Evolutionary conservation across 805 yeast species (phyloP).

Genomic region (Candida verbasci): DNA sequence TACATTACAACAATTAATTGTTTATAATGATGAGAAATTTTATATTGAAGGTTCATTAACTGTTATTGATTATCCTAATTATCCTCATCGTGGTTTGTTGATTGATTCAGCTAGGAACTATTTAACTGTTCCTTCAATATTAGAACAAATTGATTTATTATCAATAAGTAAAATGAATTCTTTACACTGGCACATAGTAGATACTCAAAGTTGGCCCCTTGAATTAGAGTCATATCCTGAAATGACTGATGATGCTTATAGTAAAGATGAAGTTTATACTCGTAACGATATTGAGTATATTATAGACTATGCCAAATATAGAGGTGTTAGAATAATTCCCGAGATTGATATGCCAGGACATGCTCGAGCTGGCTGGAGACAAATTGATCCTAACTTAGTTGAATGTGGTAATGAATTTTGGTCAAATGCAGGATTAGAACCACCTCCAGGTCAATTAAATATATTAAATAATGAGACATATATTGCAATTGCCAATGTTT

Average conservation of each 20-base stretch:
- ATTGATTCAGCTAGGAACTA: slow-evolving; percentile 38
- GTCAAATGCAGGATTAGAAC: slow-evolving; percentile 30
- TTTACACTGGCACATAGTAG: slow-evolving; percentile 39
- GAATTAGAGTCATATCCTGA: slow-evolving; percentile 27
- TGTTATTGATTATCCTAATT: slow-evolving; percentile 31
- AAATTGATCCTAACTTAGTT: slow-evolving; percentile 21
- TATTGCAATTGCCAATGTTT: slow-evolving; percentile 28
- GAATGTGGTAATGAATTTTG: slow-evolving; percentile 27
- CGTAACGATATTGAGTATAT: slow-evolving; percentile 21
- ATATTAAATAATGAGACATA: slow-evolving; percentile 27
- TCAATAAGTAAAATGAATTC: slow-evolving; percentile 33
- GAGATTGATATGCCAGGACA: slow-evolving; percentile 43
- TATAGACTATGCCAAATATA: slow-evolving; percentile 25
- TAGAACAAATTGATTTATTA: slow-evolving; percentile 36
- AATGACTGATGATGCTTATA: slow-evolving; percentile 36
- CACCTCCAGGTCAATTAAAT: slow-evolving; percentile 40
- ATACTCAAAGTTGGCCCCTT: slow-evolving; percentile 40
- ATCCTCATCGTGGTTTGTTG: slow-evolving; percentile 35
- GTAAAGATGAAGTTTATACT: slow-evolving; percentile 24
- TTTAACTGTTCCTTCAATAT: slow-evolving; percentile 18
- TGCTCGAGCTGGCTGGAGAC: slow-evolving; percentile 35
- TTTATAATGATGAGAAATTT: slow-evolving; percentile 18
- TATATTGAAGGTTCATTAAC: slow-evolving; percentile 28
- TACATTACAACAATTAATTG: slow-evolving; percentile 37
- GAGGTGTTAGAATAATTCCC: slow-evolving; percentile 40